Base-by-base conservation (phyloP, 441 rosid species). In the Adansonia grandidieri region DNA sequence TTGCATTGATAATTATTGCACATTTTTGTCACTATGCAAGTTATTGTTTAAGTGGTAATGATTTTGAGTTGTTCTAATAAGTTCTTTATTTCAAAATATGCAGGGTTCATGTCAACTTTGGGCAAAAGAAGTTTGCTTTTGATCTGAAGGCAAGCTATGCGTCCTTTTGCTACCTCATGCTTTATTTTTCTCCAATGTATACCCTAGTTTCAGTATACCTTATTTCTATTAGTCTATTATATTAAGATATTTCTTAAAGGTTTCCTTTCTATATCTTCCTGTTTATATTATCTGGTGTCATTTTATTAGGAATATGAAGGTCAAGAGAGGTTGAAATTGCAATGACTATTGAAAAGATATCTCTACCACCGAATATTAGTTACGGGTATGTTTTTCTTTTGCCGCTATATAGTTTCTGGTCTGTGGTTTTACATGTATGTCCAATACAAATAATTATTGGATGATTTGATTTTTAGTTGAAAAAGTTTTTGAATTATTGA, bases 91-190 rank as follows among this genome's bases (percentile, higher is more conserved):
- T 85, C 71, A 74, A 20, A 42, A 47, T 60, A 64, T 77, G 87
- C 91, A 94, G 99, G 92, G 87, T 94, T 75, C 88, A 81, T 82
- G 95, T 96, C 82, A 96, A 96, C 90, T 96, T 96, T 56, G 99
- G 99, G 68, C 90, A 89, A 81, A 83, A 78, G 77, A 86, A 84
- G 77, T 96, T 90, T 87, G 89, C 84, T 82, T 94, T 94, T 77
- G 94, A 96, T 87, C 79, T 96, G 69, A 90, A 91, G 96, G 99
- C 82, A 83, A 81, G 88, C 50, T 57, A 56, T 56, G 61, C 70
- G 45, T 40, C 63, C 57, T 62, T 64, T 47, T 53, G n/a, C 37
- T 56, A 51, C 45, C 2, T 57, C 51, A 37, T 62, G 22, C 42
- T 51, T 40, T 77, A 53, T 28, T 24, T 60, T 79, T 68, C 1